Evolutionary conservation across 2,329 filamentous ascomycete species (phyloP).

Genomic region (Paramyrothecium roridum): DNA sequence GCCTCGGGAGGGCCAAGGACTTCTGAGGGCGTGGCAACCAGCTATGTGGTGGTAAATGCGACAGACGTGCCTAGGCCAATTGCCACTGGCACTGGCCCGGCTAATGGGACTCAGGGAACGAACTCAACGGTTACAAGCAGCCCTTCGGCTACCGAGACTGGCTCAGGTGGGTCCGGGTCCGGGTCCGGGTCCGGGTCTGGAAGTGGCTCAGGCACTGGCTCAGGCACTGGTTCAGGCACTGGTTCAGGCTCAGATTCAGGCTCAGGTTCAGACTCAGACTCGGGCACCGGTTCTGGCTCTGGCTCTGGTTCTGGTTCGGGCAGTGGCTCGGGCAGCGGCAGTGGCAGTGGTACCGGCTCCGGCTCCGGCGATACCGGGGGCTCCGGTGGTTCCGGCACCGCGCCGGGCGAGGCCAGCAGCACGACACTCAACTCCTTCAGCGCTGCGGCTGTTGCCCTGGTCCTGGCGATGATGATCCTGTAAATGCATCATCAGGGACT

Average conservation of each 20-base stretch:
- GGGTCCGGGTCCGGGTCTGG: background rate
- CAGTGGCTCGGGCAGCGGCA: constrained; percentile 10
- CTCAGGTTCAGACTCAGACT: constrained; percentile 2
- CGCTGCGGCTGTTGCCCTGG: constrained; percentile 24
- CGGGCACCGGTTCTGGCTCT: constrained; percentile 14
- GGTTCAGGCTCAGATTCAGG: constrained; percentile 10
- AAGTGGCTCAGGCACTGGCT: constrained; percentile 14
- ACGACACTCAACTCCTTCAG: constrained; percentile 25
- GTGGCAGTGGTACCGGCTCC: constrained; percentile 14
- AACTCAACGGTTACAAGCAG: constrained; percentile 5
- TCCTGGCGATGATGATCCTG: constrained; percentile 24
- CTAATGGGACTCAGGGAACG: background rate
- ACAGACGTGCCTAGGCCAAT: constrained; percentile 9
- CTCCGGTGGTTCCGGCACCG: constrained; percentile 14
- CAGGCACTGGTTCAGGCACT: constrained; percentile 12
- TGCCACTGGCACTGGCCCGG: constrained; percentile 2
- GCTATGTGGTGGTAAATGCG: background rate
- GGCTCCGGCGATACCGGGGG: constrained; percentile 5
- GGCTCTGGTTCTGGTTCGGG: background rate
- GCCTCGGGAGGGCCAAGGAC: constrained; percentile 5
- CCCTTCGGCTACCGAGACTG: background rate
- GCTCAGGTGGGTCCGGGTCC: too few relatives aligned
- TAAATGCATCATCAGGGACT: constrained; percentile 15
- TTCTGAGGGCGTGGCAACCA: background rate
- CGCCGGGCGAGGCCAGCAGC: constrained; percentile 6